These are phyloP conservation scores for Metschnikowia hibisci DNA, from an alignment of 805 yeast genomes.

Conservation along the genomic window DNA sequence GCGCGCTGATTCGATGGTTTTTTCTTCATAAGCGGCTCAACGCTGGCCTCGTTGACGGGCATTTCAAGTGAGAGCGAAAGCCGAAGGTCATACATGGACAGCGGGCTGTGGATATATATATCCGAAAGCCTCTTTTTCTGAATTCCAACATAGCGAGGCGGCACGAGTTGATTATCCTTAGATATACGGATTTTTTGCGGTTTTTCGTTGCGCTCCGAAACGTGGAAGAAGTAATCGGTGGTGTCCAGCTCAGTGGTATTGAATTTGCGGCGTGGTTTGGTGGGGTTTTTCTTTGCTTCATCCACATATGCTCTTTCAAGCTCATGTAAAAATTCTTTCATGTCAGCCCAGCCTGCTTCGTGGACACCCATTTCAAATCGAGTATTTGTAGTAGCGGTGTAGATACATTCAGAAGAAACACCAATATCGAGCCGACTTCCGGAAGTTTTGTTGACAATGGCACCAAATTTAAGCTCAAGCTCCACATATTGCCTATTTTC, in stretches of 20 bases:
- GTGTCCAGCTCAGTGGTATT: slow-evolving; percentile 58
- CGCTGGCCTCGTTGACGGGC: slow-evolving; percentile 59
- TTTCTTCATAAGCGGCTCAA: slow-evolving; percentile 48
- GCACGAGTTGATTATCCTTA: slow-evolving; percentile 52
- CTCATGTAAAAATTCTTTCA: slow-evolving; percentile 51
- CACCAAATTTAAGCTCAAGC: slow-evolving; percentile 72
- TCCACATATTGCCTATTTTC: slow-evolving; percentile 56
- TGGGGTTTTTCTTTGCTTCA: slow-evolving; percentile 24
- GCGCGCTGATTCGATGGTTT: slow-evolving; percentile 57
- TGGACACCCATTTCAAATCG: slow-evolving; percentile 65
- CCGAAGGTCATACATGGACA: slow-evolving; percentile 71
- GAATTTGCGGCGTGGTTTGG: slow-evolving; percentile 47
- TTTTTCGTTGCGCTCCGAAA: slow-evolving; percentile 58
- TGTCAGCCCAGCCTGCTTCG: slow-evolving; percentile 54
- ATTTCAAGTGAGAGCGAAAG: slow-evolving; percentile 73
- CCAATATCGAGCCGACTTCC: slow-evolving; percentile 64
- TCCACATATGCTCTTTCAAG: slow-evolving; percentile 49
- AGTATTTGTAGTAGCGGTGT: slow-evolving; percentile 52
- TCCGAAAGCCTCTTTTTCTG: slow-evolving; percentile 73
- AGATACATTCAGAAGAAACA: slow-evolving; percentile 64
- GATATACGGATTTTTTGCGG: slow-evolving; percentile 65
- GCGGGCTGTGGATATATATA: slow-evolving; percentile 68
- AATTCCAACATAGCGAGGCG: slow-evolving; percentile 68
- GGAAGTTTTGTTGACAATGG: slow-evolving; percentile 58
- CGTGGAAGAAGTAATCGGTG: slow-evolving; percentile 60